Evolutionary conservation across 1,284 basidiomycete species (phyloP).

Genomic region (Taiwanofungus camphoratus): DNA sequence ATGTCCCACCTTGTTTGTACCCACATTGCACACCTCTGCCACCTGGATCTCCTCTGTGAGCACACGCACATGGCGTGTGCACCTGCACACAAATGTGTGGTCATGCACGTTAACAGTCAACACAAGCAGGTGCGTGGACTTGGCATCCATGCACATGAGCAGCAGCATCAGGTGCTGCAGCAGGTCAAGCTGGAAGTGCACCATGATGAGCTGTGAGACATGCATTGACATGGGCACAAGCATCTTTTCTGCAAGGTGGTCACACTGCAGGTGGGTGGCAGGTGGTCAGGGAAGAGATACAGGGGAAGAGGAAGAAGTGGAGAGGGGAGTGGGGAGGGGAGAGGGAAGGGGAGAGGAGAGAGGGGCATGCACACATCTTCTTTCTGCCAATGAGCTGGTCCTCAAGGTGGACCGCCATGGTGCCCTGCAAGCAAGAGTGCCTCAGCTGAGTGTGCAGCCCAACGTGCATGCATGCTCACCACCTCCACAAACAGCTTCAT

Average conservation of each 20-base stretch:
- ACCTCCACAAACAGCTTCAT: constrained; percentile 89
- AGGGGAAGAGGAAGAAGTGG: too few species aligned
- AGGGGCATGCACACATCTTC: constrained; percentile 53
- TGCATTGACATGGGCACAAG: constrained; percentile 87
- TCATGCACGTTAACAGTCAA: constrained; percentile 76
- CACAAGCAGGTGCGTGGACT: constrained; percentile 83
- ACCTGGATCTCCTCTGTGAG: constrained; percentile 72
- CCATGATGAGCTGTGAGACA: constrained; percentile 74
- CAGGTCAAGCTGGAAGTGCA: constrained; percentile 86
- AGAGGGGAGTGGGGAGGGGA: too few species aligned
- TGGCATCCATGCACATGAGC: constrained; percentile 89
- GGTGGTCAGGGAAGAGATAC: too few species aligned
- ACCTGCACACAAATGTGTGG: constrained; percentile 76
- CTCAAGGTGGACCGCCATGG: constrained; percentile 85
- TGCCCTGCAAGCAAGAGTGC: constrained; percentile 46
- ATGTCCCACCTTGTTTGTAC: constrained; percentile 71
- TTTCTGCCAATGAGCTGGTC: constrained; percentile 92
- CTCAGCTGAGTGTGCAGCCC: background rate
- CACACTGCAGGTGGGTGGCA: constrained; percentile 47
- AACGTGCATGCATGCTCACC: constrained; percentile 31
- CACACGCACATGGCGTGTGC: constrained; percentile 47
- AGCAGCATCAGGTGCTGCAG: constrained; percentile 84
- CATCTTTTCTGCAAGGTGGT: constrained; percentile 92
- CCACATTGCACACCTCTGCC: constrained; percentile 66
- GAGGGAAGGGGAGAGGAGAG: background rate